Conservation (phyloP, 2,329 filamentous ascomycete genomes). For the Curvularia verruculosa region DNA sequence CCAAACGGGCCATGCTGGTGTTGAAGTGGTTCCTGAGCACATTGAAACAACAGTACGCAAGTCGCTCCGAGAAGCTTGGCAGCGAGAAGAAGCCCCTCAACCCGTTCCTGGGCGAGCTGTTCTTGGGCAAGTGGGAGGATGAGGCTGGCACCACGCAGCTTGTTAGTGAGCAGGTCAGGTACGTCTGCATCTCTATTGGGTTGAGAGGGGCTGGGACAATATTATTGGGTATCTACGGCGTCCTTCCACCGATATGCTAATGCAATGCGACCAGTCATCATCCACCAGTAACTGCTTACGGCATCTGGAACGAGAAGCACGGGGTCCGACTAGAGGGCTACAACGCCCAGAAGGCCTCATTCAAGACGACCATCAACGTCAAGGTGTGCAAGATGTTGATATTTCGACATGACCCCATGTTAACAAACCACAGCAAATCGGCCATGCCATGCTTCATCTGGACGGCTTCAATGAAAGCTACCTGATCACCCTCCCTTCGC, state of each 20-base stretch:
- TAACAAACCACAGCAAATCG: slow-evolving; percentile 66
- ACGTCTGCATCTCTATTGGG: slow-evolving; percentile 18
- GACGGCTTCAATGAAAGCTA: slow-evolving; percentile 73
- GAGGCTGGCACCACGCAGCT: slow-evolving; percentile 80
- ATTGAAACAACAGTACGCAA: slow-evolving; percentile 82
- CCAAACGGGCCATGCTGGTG: slow-evolving; percentile 84
- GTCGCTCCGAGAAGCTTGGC: slow-evolving; percentile 77
- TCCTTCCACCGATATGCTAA: slow-evolving; percentile 16
- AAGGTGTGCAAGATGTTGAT: slow-evolving; percentile 55
- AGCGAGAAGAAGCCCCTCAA: slow-evolving; percentile 99
- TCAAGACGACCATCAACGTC: slow-evolving; percentile 90
- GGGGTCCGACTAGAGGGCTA: slow-evolving; percentile 80
- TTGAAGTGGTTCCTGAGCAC: slow-evolving; percentile 96
- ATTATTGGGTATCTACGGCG: neutral
- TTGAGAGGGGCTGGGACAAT: neutral
- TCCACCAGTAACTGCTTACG: slow-evolving; percentile 92
- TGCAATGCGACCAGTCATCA: slow-evolving; percentile 67
- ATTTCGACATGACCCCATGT: neutral
- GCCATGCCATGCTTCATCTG: slow-evolving; percentile 82
- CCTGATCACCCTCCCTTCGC: slow-evolving; percentile 85
- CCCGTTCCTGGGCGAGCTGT: slow-evolving; percentile 93
- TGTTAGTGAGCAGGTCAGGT: slow-evolving; percentile 92
- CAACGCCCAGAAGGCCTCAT: slow-evolving; percentile 95
- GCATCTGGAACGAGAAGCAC: slow-evolving; percentile 83
- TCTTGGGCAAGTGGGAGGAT: slow-evolving; percentile 89